Evolutionary conservation across 2,329 filamentous ascomycete species (phyloP), one percentile per base, ranked within the genome.

Genomic region (Monosporascus sp.): DNA sequence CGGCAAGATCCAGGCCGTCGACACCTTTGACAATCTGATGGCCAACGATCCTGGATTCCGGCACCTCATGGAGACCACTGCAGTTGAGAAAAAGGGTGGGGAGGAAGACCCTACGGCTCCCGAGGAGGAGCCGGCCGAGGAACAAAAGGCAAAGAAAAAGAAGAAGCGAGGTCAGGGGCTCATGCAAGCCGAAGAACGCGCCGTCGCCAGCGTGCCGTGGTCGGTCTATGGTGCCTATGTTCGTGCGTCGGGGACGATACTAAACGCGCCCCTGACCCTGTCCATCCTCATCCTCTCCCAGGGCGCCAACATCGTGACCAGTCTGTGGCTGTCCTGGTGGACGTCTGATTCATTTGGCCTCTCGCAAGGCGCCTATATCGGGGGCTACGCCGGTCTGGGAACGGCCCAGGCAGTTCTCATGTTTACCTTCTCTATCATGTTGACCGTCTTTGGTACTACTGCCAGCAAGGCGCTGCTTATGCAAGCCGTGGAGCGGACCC

Each of bases 321-420:
- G 88, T 64, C 73, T 97, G 51, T 97, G 93, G 93, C 81, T 97
- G 1, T 94, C 91, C 0, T 97, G 86, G 74, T 97, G 93, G 93
- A 95, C 90, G 1, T 89, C 88, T 1, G 72, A 91, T 68, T 86
- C 88, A 65, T 96, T 87, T 60, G 74, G 78, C 7, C 81, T 87
- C 54, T 77, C 80, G 0, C 81, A 76, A 14, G 89, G 86, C 2
- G 72, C 78, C 28, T 96, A 96, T 65, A 89, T 91, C 60, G 85
- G 85, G 56, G 72, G 81, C 14, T 87, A 86, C 52, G 89, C 88
- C 5, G 87, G 76, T 1, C 81, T 97, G 0, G 91, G 89, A 55
- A 80, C 78, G 0, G 61, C 75, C 0, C 90, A 96, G 63, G 88
- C 87, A 0, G 22, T 90, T 0, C 72, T 94, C 14, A 85, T 91